These are phyloP conservation scores for Magnusiomyces suaveolens DNA, from an alignment of 1,139 yeast species.

Conservation along the genomic window DNA sequence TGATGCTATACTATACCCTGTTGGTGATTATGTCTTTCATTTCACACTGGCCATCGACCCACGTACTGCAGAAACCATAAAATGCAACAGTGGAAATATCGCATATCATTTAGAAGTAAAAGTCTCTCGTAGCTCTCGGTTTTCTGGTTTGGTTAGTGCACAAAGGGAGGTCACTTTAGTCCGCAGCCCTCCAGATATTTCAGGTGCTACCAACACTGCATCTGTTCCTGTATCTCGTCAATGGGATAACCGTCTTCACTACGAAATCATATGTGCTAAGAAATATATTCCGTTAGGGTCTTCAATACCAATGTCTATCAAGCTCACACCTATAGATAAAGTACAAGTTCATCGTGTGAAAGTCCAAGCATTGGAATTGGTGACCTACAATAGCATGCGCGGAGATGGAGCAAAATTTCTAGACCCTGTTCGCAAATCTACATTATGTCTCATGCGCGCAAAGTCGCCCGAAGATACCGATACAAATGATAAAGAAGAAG, in stretches of 20 bases:
- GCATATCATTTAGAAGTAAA: constrained; percentile 28
- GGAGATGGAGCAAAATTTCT: constrained; percentile 23
- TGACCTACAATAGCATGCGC: constrained; percentile 46
- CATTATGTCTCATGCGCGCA: constrained; percentile 24
- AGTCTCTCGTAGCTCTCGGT: constrained; percentile 29
- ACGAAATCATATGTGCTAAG: constrained; percentile 67
- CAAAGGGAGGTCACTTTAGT: constrained; percentile 38
- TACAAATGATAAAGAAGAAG: not conserved
- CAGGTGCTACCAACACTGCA: constrained; percentile 56
- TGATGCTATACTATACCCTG: constrained; percentile 29
- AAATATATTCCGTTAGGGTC: constrained; percentile 68
- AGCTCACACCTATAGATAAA: constrained; percentile 61
- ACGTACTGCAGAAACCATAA: constrained; percentile 60
- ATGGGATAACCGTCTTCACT: constrained; percentile 75
- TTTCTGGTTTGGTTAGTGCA: constrained; percentile 28
- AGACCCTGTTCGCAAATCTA: constrained; percentile 25
- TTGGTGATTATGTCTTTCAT: constrained; percentile 75
- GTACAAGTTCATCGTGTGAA: constrained; percentile 62
- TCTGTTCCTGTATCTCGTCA: constrained; percentile 75
- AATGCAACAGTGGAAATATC: constrained; percentile 39
- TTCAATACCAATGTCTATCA: constrained; percentile 51
- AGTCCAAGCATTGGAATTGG: constrained; percentile 61
- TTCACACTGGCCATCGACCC: constrained; percentile 65
- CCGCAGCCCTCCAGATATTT: constrained; percentile 70
- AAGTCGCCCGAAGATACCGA: not conserved